phyloP scores from a whole-genome alignment of 228 moss, liverwort and hornwort species.

The Sphagnum magellanicum region DNA sequence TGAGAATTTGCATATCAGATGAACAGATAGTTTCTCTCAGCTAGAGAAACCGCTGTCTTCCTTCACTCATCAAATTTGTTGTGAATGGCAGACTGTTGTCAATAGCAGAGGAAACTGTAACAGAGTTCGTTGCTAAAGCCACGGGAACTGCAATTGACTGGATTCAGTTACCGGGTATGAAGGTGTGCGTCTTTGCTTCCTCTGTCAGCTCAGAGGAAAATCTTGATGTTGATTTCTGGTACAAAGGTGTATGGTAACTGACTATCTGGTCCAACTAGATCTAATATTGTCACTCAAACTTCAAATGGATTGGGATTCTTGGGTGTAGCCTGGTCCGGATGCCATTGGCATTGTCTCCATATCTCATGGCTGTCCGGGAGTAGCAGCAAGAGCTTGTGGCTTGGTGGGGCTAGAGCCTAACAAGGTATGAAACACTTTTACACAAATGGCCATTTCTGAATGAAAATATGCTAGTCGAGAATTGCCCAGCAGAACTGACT shows the following conservation, averaged over 20 bases:
- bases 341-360: constrained; percentile 62
- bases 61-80: no score
- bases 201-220: background rate
- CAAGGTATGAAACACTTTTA: constrained; percentile 17
- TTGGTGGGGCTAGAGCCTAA: constrained; percentile 57
- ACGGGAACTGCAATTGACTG: constrained; percentile 83
- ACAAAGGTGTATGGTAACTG: no score
- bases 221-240: background rate
- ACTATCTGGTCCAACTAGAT: no score
- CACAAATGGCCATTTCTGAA: no score
- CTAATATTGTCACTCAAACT: no score
- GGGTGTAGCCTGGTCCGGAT: constrained; percentile 65
- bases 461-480: no score
- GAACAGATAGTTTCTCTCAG: no score
- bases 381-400: constrained; percentile 64
- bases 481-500: no score
- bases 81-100: constrained; percentile 44
- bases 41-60: no score
- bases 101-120: constrained; percentile 73
- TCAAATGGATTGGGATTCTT: background rate
- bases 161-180: constrained; percentile 92
- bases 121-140: constrained; percentile 67
- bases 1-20: no score
- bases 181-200: constrained; percentile 19
- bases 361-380: constrained; percentile 58